phyloP scores from a whole-genome alignment of 2,329 filamentous ascomycete genomes.

The Pestalotiopsis sp. region DNA sequence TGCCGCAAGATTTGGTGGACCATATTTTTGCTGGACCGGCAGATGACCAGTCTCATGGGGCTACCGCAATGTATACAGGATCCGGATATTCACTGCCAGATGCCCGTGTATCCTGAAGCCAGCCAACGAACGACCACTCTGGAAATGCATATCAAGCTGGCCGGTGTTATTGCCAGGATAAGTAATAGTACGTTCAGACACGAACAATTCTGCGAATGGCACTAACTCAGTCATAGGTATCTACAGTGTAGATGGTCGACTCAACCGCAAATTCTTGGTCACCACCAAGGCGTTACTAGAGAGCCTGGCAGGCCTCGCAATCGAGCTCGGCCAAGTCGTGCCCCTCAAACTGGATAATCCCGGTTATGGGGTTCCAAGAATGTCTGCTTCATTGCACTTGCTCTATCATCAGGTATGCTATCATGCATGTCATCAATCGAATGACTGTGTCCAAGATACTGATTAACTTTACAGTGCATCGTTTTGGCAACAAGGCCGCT shows the following conservation, averaged over 20 bases:
- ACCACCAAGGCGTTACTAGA: conserved; percentile 34
- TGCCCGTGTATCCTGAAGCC: conserved; percentile 33
- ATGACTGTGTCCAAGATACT: neutral
- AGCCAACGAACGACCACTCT: conserved; percentile 29
- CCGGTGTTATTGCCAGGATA: conserved; percentile 32
- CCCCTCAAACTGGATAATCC: conserved; percentile 30
- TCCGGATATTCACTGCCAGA: conserved; percentile 50
- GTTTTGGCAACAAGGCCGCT: conserved; percentile 35
- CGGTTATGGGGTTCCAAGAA: conserved; percentile 30
- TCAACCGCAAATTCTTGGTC: conserved; percentile 33
- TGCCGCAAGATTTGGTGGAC: conserved; percentile 58
- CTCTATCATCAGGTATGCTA: conserved; percentile 35
- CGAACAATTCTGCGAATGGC: neutral
- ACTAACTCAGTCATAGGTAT: conserved; percentile 22
- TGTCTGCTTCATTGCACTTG: conserved; percentile 34
- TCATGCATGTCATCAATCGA: neutral
- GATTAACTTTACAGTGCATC: conserved; percentile 30
- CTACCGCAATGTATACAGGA: conserved; percentile 51
- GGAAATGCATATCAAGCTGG: conserved; percentile 36
- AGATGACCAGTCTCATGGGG: conserved; percentile 58
- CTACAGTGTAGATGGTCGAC: conserved; percentile 30
- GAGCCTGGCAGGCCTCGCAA: conserved; percentile 30
- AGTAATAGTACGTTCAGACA: conserved; percentile 26
- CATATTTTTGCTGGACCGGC: conserved; percentile 53
- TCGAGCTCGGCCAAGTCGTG: conserved; percentile 33